Evolutionary conservation across 108 stramenopile genomes (phyloP).

Genomic region (Pelagomonas calceolata): DNA sequence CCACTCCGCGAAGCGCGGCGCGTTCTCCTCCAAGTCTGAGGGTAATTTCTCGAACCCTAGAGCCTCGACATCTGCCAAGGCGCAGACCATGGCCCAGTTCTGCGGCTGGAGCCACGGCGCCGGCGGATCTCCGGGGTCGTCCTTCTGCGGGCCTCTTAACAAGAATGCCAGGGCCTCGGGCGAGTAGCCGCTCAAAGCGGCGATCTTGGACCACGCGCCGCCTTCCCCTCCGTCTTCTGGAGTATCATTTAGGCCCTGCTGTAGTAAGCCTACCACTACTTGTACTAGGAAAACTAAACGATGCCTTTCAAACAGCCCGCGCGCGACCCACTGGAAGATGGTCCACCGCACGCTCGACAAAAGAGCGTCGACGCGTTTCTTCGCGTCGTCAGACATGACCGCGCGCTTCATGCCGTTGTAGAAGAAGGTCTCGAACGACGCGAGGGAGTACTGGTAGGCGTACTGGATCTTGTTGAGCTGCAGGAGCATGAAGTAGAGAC

Average conservation of each 20-base stretch:
- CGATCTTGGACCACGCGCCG: conserved; percentile 3
- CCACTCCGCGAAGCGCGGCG: conserved; percentile 35
- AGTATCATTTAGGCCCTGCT: neutral
- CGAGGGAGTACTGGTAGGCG: conserved; percentile 37
- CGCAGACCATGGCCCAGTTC: neutral
- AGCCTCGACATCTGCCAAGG: too few species aligned
- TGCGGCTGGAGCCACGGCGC: conserved; percentile 35
- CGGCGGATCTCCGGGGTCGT: conserved; percentile 20
- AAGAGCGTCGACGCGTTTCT: conserved; percentile 13
- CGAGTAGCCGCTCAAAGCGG: conserved; percentile 12
- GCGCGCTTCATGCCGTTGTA: conserved; percentile 16
- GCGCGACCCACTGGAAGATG: conserved; percentile 31
- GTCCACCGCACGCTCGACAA: conserved; percentile 13
- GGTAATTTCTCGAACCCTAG: conserved; percentile 29
- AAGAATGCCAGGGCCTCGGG: conserved; percentile 29
- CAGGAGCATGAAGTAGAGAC: conserved; percentile 36
- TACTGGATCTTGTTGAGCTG: conserved; percentile 26
- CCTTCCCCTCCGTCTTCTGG: neutral
- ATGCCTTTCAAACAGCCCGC: conserved; percentile 40
- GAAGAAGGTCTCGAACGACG: conserved; percentile 27
- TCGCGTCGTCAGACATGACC: neutral
- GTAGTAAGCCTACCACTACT: conserved; percentile 23
- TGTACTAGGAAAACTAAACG: conserved; percentile 25
- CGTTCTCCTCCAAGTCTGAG: conserved; percentile 25
- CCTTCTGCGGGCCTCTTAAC: conserved; percentile 15